These are phyloP conservation scores for Diaporthe ilicicola DNA, from an alignment of 2,329 filamentous ascomycete genomes.

Conservation along the genomic window DNA sequence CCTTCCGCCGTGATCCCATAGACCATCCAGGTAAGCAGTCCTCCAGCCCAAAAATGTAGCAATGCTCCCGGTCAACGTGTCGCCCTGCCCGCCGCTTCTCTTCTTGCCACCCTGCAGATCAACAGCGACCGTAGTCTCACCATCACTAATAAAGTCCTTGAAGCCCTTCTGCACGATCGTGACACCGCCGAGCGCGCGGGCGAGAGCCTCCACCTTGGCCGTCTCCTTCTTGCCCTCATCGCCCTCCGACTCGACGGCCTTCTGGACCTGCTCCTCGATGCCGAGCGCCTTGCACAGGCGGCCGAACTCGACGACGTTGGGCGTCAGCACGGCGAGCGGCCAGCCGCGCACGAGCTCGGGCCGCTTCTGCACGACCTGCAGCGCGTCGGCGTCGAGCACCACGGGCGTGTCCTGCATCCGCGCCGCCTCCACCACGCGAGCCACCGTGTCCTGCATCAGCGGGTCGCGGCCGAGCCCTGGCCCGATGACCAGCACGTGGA, in stretches of 20 bases:
- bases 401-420: conserved; percentile 77
- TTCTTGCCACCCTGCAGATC: conserved; percentile 86
- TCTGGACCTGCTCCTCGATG: conserved; percentile 63
- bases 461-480: conserved; percentile 90
- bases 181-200: conserved; percentile 82
- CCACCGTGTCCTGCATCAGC: conserved; percentile 88
- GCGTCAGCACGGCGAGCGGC: conserved; percentile 85
- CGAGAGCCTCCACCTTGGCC: conserved; percentile 69
- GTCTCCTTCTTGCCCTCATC: conserved; percentile 47
- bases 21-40: conserved; percentile 81
- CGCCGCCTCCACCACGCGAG: conserved; percentile 80
- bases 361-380: conserved; percentile 78
- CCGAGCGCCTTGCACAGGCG: conserved; percentile 80
- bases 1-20: conserved; percentile 72
- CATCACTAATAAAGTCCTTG: conserved; percentile 85
- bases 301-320: conserved; percentile 93
- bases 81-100: conserved; percentile 92
- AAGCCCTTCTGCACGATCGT: conserved; percentile 90
- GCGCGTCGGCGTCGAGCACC: conserved; percentile 90
- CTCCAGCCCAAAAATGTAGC: conserved; percentile 91
- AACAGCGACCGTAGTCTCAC: conserved; percentile 75
- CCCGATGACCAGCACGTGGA: conserved; percentile 93
- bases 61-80: conserved; percentile 89
- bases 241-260: conserved; percentile 43
- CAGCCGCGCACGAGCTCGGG: conserved; percentile 85